Conservation (phyloP, 257 asterid genomes). For the Apocynum venetum region DNA sequence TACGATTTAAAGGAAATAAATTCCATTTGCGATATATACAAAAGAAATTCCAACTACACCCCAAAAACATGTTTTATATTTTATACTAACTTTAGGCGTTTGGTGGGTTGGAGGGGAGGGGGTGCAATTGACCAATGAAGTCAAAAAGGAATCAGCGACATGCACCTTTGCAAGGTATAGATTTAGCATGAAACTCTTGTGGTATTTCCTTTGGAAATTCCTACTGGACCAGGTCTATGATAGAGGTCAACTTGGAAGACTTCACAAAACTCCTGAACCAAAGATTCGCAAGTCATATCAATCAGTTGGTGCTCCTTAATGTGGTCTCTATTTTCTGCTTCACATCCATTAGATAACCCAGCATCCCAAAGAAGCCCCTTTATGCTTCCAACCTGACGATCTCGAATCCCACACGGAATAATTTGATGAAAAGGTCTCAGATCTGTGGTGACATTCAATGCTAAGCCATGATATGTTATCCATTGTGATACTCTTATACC, state of each 20-base stretch:
- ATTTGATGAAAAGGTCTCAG: slow-evolving; percentile 51
- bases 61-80: too few species aligned
- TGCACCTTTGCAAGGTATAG: not conserved
- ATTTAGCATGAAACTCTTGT: not conserved
- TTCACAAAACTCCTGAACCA: slow-evolving; percentile 57
- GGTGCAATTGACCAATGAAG: not conserved
- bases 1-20: too few species aligned
- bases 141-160: not conserved
- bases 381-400: slow-evolving; percentile 72
- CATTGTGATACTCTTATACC: slow-evolving; percentile 74
- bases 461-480: slow-evolving; percentile 80
- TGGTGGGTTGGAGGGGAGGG: not conserved
- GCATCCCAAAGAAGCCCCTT: slow-evolving; percentile 40
- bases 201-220: not conserved
- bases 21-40: too few species aligned
- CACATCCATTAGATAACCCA: slow-evolving; percentile 4
- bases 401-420: slow-evolving; percentile 80
- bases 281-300: slow-evolving; percentile 38
- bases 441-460: slow-evolving; percentile 76
- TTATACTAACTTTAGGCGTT: too few species aligned
- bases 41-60: too few species aligned
- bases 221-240: slow-evolving; percentile 15
- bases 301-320: slow-evolving; percentile 43
- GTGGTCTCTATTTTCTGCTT: slow-evolving; percentile 16
- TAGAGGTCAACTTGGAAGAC: slow-evolving; percentile 60